Percentiles rank a stretch among this genome's conserved stretches.
Conservation (phyloP, 768 basidiomycete species). For the Auricularia heimuer region DNA sequence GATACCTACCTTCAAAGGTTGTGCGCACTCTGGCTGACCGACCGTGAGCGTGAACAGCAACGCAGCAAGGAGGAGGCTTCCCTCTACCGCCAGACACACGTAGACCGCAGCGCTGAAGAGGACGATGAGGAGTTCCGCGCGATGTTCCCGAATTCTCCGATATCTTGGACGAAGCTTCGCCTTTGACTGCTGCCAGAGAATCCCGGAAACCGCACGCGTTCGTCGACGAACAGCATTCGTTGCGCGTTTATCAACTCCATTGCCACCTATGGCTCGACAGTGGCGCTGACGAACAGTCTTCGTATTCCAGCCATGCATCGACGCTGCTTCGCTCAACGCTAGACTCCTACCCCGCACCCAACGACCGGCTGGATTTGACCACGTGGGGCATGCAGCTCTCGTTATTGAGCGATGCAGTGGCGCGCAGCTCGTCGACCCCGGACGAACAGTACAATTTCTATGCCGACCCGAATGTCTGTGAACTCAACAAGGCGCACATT, state of each 20-base stretch:
- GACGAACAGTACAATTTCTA: conserved; percentile 60
- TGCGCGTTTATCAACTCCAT: neutral
- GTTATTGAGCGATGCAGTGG: neutral
- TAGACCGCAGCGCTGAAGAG: conserved; percentile 48
- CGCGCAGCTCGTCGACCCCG: neutral
- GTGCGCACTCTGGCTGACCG: conserved; percentile 74
- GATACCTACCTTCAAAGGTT: conserved; percentile 56
- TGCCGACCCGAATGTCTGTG: conserved; percentile 58
- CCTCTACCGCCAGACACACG: conserved; percentile 60
- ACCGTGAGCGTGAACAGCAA: conserved; percentile 60
- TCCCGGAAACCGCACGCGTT: too few relatives aligned
- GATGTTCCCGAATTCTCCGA: conserved; percentile 77
- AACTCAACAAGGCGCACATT: conserved; percentile 50
- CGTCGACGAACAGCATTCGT: neutral
- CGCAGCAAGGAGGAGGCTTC: conserved; percentile 54
- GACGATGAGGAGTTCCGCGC: conserved; percentile 78
- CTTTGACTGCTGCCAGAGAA: too few relatives aligned
- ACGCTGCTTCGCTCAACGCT: neutral
- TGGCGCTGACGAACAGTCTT: neutral
- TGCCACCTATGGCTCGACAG: neutral
- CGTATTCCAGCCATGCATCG: neutral
- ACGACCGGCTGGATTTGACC: neutral
- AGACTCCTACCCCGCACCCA: neutral
- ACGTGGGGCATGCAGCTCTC: neutral
- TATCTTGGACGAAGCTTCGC: conserved; percentile 12